Evolutionary conservation across 2,329 filamentous ascomycete species (phyloP).

Genomic region (Septoria petroselini): DNA sequence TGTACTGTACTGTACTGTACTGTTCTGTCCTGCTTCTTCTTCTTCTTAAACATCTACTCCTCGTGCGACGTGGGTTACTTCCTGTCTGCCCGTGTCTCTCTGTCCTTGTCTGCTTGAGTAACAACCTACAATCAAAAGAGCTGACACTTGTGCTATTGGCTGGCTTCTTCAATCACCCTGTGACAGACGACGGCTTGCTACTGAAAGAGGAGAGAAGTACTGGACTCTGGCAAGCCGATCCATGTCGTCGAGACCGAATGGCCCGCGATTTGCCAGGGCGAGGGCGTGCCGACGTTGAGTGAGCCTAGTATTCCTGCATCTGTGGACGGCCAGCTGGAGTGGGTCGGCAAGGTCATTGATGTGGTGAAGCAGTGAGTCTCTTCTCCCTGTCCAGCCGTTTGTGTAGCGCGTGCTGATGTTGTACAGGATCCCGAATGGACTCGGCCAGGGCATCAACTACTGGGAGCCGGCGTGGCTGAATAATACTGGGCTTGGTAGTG

Average conservation of each 20-base stretch:
- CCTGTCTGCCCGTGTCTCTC: too few species aligned
- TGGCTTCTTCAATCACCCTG: too few species aligned
- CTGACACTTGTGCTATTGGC: too few species aligned
- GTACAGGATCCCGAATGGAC: conserved; percentile 28
- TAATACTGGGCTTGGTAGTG: conserved; percentile 34
- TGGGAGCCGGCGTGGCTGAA: conserved; percentile 38
- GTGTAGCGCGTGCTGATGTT: neutral
- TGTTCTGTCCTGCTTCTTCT: too few species aligned
- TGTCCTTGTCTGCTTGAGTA: too few species aligned
- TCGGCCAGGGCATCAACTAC: conserved; percentile 36
- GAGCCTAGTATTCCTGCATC: conserved; percentile 34
- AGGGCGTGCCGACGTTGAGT: conserved; percentile 32
- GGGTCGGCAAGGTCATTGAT: conserved; percentile 32
- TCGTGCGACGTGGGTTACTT: too few species aligned
- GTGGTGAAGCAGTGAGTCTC: conserved; percentile 27
- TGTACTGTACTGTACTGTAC: too few species aligned
- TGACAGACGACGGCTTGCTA: too few species aligned
- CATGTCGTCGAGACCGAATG: conserved; percentile 38
- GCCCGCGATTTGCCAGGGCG: conserved; percentile 32
- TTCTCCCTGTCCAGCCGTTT: neutral
- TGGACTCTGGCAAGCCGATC: conserved; percentile 36
- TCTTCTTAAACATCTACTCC: too few species aligned
- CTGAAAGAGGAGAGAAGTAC: too few species aligned
- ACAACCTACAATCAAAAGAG: too few species aligned
- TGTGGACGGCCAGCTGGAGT: conserved; percentile 32